phyloP scores from a whole-genome alignment of 2,329 filamentous ascomycete genomes.

The Colletotrichum sp. region DNA sequence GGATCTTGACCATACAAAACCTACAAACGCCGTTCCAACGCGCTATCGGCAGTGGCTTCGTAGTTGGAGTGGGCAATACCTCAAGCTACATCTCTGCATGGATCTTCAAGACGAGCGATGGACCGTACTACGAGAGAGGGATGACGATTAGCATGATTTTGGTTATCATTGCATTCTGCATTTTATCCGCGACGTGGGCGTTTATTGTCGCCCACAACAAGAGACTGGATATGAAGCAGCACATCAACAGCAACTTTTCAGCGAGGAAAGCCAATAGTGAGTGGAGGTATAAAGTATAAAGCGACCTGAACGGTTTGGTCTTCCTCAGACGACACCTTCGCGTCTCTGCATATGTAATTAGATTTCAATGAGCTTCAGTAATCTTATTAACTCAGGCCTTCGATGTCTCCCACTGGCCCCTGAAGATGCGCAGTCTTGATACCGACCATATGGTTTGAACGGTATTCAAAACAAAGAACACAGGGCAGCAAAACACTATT shows the following conservation, averaged over 20 bases:
- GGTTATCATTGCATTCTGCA: neutral
- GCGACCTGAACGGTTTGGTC: neutral
- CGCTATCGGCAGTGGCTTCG: conserved; percentile 34
- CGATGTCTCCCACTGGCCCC: neutral
- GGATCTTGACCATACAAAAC: conserved; percentile 21
- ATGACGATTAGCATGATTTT: conserved; percentile 21
- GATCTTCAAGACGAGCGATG: conserved; percentile 24
- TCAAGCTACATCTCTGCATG: conserved; percentile 22
- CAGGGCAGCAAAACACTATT: neutral
- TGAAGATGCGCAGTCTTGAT: neutral
- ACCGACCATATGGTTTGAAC: neutral
- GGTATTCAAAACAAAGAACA: fast-evolving
- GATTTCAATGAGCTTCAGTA: neutral
- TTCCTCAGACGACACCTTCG: neutral
- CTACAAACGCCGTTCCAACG: conserved; percentile 22
- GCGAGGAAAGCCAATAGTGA: neutral
- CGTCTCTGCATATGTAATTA: neutral
- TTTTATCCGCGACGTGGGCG: conserved; percentile 5
- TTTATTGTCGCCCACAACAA: conserved; percentile 13
- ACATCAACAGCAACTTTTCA: neutral
- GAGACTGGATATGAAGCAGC: neutral
- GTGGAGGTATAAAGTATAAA: neutral
- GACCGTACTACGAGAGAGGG: conserved; percentile 15
- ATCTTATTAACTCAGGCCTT: neutral
- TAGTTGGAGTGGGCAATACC: conserved; percentile 44